Evolutionary conservation across 2,329 filamentous ascomycete species (phyloP).

Genomic region (Clonostachys chloroleuca): DNA sequence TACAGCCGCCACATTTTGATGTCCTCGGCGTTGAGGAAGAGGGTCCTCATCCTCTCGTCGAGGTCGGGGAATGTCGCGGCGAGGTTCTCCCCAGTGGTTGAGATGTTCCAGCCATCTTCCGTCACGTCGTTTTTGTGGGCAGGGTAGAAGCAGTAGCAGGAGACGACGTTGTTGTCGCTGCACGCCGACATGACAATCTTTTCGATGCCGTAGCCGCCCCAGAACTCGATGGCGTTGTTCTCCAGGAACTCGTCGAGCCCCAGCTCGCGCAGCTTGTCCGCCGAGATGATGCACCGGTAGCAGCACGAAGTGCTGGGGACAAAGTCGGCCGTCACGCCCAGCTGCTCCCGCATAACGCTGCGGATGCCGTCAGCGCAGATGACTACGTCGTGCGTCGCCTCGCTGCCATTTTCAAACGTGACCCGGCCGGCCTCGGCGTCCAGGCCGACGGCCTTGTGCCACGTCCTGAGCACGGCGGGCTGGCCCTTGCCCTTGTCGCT

Average conservation of each 20-base stretch:
- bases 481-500: conserved; percentile 40
- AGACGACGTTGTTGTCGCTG: conserved; percentile 53
- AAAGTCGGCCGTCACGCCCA: conserved; percentile 50
- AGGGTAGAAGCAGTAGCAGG: conserved; percentile 65
- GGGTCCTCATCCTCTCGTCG: conserved; percentile 45
- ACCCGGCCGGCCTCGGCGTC: conserved; percentile 42
- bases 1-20: conserved; percentile 57
- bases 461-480: conserved; percentile 45
- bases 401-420: conserved; percentile 42
- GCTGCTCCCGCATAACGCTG: conserved; percentile 47
- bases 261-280: conserved; percentile 46
- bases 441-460: conserved; percentile 45
- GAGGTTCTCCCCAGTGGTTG: conserved; percentile 46
- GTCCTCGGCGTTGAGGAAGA: conserved; percentile 53
- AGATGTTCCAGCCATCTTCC: conserved; percentile 49
- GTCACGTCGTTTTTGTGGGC: conserved; percentile 51
- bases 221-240: conserved; percentile 57
- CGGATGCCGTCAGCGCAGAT: conserved; percentile 60
- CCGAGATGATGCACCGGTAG: conserved; percentile 54
- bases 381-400: conserved; percentile 47
- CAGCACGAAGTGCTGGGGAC: conserved; percentile 51
- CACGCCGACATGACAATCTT: conserved; percentile 66
- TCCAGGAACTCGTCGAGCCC: conserved; percentile 54
- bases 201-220: conserved; percentile 56
- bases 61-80: conserved; percentile 52